Percentiles rank a stretch among this genome's conserved stretches.
These are phyloP conservation scores for Umbelopsis sp. DNA, from an alignment of 371 early-diverging fungal genomes.

Conservation along the genomic window DNA sequence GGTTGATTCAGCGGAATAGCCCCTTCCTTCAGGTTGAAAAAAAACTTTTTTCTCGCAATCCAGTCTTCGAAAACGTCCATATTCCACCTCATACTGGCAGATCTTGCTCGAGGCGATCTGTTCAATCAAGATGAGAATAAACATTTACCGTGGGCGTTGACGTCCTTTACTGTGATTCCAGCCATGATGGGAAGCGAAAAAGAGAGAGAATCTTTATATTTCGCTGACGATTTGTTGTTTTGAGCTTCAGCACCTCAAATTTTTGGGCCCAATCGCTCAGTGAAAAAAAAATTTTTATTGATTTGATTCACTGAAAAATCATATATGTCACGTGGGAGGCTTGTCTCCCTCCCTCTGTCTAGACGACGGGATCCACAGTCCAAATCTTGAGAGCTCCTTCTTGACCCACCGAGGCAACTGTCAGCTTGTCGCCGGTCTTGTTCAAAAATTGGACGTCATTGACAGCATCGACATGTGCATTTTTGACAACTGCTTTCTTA, in stretches of 20 bases:
- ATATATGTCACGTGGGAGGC: slow-evolving; percentile 14
- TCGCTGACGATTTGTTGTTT: slow-evolving; percentile 15
- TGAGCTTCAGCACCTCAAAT: slow-evolving; percentile 4
- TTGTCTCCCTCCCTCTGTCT: slow-evolving; percentile 15
- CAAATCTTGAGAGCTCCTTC: slow-evolving; percentile 85
- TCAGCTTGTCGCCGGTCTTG: slow-evolving; percentile 41
- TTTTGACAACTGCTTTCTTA: slow-evolving; percentile 77
- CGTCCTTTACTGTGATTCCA: slow-evolving; percentile 95
- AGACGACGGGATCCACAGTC: slow-evolving; percentile 44
- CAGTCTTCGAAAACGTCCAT: background rate
- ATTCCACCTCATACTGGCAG: background rate
- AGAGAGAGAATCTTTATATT: slow-evolving; percentile 17
- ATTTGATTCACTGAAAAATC: slow-evolving; percentile 4
- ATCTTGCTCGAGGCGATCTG: background rate
- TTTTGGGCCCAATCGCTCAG: background rate
- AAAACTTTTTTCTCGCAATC: background rate
- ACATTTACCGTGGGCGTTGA: slow-evolving; percentile 73
- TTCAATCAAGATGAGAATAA: background rate
- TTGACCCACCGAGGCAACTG: slow-evolving; percentile 77
- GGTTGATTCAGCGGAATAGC: no score
- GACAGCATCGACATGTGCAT: slow-evolving; percentile 86
- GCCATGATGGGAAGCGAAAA: slow-evolving; percentile 40
- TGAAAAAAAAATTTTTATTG: slow-evolving; percentile 25
- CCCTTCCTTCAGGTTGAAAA: no score
- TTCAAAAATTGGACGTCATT: slow-evolving; percentile 70